Conservation (phyloP, 169 alveolate species). For the Plasmodium reichenowi region DNA sequence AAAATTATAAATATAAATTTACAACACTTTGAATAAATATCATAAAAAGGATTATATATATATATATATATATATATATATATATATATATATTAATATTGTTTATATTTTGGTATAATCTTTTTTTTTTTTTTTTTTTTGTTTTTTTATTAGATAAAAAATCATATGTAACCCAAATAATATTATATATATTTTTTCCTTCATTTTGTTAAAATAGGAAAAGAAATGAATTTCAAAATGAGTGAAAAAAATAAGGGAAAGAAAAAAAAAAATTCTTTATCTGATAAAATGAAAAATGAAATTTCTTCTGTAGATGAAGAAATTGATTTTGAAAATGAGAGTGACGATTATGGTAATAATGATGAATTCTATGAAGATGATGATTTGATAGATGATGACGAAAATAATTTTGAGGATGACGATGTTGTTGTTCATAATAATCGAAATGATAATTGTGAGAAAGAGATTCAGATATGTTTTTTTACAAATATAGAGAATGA, state of each 20-base stretch:
- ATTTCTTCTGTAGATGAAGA: slow-evolving; percentile 31
- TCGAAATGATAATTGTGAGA: background rate
- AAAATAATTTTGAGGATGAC: slow-evolving; percentile 3
- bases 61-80: too few relatives aligned
- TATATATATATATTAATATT: too few relatives aligned
- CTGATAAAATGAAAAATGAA: slow-evolving; percentile 12
- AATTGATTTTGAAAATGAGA: slow-evolving; percentile 1
- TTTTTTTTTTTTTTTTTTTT: too few relatives aligned
- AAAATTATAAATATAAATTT: too few relatives aligned
- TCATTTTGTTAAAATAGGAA: too few relatives aligned
- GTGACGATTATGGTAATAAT: background rate
- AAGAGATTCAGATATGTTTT: slow-evolving; percentile 61
- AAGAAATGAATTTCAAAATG: background rate
- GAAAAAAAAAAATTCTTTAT: slow-evolving; percentile 7
- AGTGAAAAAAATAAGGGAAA: slow-evolving; percentile 8
- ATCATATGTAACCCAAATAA: background rate
- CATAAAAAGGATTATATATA: too few relatives aligned
- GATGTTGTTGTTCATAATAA: background rate
- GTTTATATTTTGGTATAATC: too few relatives aligned
- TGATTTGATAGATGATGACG: background rate
- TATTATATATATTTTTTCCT: background rate
- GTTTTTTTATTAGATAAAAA: too few relatives aligned
- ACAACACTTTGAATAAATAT: too few relatives aligned
- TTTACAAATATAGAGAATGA: slow-evolving; percentile 30
- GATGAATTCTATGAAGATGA: background rate